Base-by-base conservation (phyloP, 2,329 filamentous ascomycete species). In the Canariomyces notabilis region DNA sequence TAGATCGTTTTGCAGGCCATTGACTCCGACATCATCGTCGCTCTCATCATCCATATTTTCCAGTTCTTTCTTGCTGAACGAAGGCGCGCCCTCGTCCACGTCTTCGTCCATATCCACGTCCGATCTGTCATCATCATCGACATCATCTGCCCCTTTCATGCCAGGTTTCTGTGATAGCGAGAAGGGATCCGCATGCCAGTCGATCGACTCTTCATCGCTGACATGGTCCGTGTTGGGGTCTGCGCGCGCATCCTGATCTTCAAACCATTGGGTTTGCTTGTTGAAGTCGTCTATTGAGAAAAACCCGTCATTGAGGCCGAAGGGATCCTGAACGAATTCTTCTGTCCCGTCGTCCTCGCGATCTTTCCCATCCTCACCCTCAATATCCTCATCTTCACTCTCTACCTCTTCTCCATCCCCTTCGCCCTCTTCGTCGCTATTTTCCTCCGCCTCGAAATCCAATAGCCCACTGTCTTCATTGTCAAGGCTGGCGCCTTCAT, bases 211-310 rank as follows among this genome's bases (percentile, higher is more conserved):
- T 38, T 94, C 88, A 42, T 95, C 89, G 64, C 83, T 89, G 50
- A 78, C 86, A 42, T 74, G 76, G 52, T 85, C 86, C 46, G 85
- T 84, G 57, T 85, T 83, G 31, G 80, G 80, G 55, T 91, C 87
- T 21, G 85, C 89, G 53, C 79, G 76, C 21, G 79, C 78, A 64
- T 97, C 91, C 64, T 89, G 85, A 54, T 87, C 82, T 66, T 98
- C 93, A 39, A 96, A 82, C 62, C 85, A 85, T 59, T 95, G 88
- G 2, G 89, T 88, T 62, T 94, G 87, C 63, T 85, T 88, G 73
- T 98, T 98, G 77, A 98, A 98, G 49, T 94, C 83, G 59, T 97
- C 90, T 59, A 98, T 91, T 14, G 89, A 95, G 70, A 98, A 98
- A 71, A 98, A 98, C 5, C 89, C 91, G 61, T 98, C 93, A 60